Base-by-base conservation (phyloP, 768 basidiomycete genomes). In the Boletus tomentosulus region DNA sequence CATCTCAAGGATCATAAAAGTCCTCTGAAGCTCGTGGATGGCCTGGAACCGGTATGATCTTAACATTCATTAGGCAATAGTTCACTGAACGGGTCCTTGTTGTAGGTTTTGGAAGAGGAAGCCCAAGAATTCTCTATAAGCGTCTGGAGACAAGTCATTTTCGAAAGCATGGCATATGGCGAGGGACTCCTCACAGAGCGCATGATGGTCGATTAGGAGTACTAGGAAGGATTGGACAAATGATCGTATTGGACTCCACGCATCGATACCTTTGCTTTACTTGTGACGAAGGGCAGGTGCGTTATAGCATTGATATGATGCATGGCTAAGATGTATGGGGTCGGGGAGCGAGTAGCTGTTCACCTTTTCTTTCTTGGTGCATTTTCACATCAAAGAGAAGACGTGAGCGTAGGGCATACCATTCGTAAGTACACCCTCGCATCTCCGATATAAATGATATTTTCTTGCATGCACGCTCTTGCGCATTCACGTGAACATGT, bases 81-180 rank as follows among this genome's bases (percentile, higher is more conserved):
- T 30, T 34, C n/a, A 19, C 43, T 63, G 39, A 57, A 55, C 39
- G 24, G 6, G 15, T 12, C 13, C 0, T 38, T 42, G 25, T 28
- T 10, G 37, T 64, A 97, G 94, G 91, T 97, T 4, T 76, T 98
- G 34, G 93, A 93, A 66, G 94, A 96, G 69, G 94, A 98, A 67
- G 93, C 94, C 6, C 74, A 75, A 27, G 86, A 92, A 56, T 81
- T 95, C 54, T 77, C 83, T n/a, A 70, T 86, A 62, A 79, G 78
- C 56, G 77, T 97, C 46, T 98, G 94, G 94, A 83, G 92, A 51
- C 89, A 92, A 72, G 81, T 96, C 61, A 90, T 93, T 48, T 96
- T 96, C 67, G 94, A 98, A 77, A 93, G 92, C 64, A 88, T 92
- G 83, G 90, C 93, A 27, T 94, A 91, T 68, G 85, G 83, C 57